Percentiles rank a stretch among this genome's conserved stretches.
phyloP scores from a whole-genome alignment of 2,329 filamentous ascomycete genomes.

The Trichoderma guizhouense region DNA sequence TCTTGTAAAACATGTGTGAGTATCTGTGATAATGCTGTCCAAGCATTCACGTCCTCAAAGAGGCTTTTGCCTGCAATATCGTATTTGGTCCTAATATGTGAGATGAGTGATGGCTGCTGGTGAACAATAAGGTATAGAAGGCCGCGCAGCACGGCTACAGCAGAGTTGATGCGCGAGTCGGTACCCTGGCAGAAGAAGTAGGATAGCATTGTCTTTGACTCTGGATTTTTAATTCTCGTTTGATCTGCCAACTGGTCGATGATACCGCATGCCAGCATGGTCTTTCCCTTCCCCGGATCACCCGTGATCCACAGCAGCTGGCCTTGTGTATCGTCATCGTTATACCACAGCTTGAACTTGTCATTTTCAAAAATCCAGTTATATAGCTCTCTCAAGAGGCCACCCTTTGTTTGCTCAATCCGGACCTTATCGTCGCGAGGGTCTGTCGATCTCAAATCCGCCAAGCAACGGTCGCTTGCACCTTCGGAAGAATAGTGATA shows the following conservation, averaged over 20 bases:
- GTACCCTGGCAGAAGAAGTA: slow-evolving; percentile 12
- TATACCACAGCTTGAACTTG: slow-evolving; percentile 23
- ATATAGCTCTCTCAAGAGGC: slow-evolving; percentile 26
- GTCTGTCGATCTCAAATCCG: not conserved
- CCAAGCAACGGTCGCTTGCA: not conserved
- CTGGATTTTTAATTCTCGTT: not conserved
- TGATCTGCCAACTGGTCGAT: slow-evolving; percentile 22
- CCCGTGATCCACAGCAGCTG: slow-evolving; percentile 39
- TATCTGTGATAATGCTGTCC: slow-evolving; percentile 35
- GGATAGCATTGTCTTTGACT: slow-evolving; percentile 6
- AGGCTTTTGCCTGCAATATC: slow-evolving; percentile 29
- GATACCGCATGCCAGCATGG: slow-evolving; percentile 40
- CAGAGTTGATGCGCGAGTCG: slow-evolving; percentile 36
- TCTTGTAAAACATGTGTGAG: slow-evolving; percentile 37
- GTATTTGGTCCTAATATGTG: slow-evolving; percentile 32
- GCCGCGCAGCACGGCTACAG: slow-evolving; percentile 40
- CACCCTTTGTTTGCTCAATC: slow-evolving; percentile 28
- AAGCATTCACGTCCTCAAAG: slow-evolving; percentile 41
- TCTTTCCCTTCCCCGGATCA: slow-evolving; percentile 43
- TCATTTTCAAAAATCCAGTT: slow-evolving; percentile 32
- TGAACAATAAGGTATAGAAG: slow-evolving; percentile 40
- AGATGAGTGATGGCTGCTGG: slow-evolving; percentile 32
- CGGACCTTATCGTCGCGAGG: slow-evolving; percentile 29
- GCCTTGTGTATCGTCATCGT: slow-evolving; percentile 7
- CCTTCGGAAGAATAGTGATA: not conserved